Percentiles rank a stretch among this genome's conserved stretches.
phyloP scores from a whole-genome alignment of 805 yeast species.

The Torulaspora microellipsoides region DNA sequence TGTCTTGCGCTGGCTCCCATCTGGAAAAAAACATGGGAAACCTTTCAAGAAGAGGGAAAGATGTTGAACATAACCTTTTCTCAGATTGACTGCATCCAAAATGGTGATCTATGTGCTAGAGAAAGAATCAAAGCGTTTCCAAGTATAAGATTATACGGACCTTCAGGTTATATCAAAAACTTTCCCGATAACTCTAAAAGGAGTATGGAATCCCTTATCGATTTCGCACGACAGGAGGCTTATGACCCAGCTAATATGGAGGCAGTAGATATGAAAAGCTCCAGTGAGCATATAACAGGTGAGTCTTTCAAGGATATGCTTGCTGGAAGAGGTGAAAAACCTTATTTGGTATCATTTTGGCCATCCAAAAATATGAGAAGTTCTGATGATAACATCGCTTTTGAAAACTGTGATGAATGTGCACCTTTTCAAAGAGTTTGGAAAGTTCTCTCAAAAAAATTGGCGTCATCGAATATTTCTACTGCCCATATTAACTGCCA shows the following conservation, averaged over 20 bases:
- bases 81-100: conserved; percentile 80
- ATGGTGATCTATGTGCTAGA: conserved; percentile 78
- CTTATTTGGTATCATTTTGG: conserved; percentile 61
- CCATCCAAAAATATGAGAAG: conserved; percentile 46
- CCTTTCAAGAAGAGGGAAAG: conserved; percentile 43
- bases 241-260: conserved; percentile 41
- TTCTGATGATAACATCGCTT: conserved; percentile 34
- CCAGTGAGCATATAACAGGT: conserved; percentile 39
- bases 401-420: conserved; percentile 46
- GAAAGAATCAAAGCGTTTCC: conserved; percentile 70
- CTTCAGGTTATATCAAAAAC: conserved; percentile 43
- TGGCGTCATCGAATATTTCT: conserved; percentile 35
- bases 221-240: conserved; percentile 52
- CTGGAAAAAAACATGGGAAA: conserved; percentile 66
- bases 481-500: conserved; percentile 61
- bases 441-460: conserved; percentile 51
- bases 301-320: conserved; percentile 45
- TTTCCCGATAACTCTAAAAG: conserved; percentile 47
- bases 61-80: conserved; percentile 47
- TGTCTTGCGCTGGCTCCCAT: conserved; percentile 75
- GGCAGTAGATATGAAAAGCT: conserved; percentile 38
- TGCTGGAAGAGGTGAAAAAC: conserved; percentile 46
- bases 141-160: conserved; percentile 61
- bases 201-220: conserved; percentile 45
- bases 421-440: conserved; percentile 50